Evolutionary conservation across 768 basidiomycete species (phyloP).

Genomic region (Thelephora aurantiotincta): DNA sequence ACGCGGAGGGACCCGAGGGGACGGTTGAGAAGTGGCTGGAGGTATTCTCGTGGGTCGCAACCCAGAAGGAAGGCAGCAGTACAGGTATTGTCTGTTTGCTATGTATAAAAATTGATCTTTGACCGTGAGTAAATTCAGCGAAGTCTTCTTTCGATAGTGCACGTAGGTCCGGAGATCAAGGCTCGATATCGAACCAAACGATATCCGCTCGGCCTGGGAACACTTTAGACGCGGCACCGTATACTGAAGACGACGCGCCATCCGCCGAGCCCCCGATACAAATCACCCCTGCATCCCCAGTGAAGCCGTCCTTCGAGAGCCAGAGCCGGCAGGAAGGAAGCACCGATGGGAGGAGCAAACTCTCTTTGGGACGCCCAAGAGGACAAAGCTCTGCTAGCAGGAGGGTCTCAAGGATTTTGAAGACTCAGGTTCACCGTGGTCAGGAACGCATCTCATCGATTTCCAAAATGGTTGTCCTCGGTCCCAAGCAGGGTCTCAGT

Average conservation of each 20-base stretch:
- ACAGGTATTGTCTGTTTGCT: constrained; percentile 16
- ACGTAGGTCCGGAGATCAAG: constrained; percentile 15
- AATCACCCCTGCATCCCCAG: constrained; percentile 49
- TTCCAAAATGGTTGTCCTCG: constrained; percentile 46
- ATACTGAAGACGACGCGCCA: neutral
- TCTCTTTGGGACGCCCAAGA: neutral
- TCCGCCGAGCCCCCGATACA: constrained; percentile 29
- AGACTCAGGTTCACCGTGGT: constrained; percentile 59
- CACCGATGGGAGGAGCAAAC: constrained; percentile 5
- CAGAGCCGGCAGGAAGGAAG: neutral
- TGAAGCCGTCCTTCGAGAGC: constrained; percentile 10
- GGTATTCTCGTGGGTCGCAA: constrained; percentile 77
- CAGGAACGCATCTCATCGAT: constrained; percentile 63
- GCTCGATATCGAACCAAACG: constrained; percentile 11
- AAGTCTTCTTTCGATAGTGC: constrained; percentile 16
- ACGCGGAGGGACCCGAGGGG: constrained; percentile 72
- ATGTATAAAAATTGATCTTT: neutral
- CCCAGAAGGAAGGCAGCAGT: constrained; percentile 27
- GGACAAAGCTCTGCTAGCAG: constrained; percentile 43
- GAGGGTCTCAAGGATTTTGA: constrained; percentile 65
- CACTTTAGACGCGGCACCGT: constrained; percentile 4
- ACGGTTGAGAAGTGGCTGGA: constrained; percentile 75
- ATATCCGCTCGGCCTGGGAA: constrained; percentile 5
- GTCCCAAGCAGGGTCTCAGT: constrained; percentile 40
- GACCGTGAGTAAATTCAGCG: constrained; percentile 7